Percentiles rank a stretch among this genome's conserved stretches.
Evolutionary conservation across 164 flowering plant species (phyloP).

Genomic region (Echeveria elegans): DNA sequence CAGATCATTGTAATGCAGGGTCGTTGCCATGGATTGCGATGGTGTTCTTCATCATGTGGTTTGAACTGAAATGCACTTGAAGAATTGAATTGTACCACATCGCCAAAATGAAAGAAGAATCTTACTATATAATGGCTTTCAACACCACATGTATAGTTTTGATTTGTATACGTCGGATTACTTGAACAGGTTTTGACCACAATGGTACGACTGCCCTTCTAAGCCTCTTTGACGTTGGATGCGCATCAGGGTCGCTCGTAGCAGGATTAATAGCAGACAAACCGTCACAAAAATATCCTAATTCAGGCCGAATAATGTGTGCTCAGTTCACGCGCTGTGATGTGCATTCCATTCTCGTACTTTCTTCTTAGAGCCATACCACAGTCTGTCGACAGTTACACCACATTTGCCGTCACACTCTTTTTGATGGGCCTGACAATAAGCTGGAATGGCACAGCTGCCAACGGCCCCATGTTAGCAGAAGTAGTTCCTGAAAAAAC

Average conservation of each 20-base stretch:
- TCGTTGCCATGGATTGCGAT: slow-evolving; percentile 96
- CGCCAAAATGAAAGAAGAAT: not conserved
- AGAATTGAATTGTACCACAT: too few species aligned
- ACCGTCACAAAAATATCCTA: slow-evolving; percentile 53
- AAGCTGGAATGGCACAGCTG: slow-evolving; percentile 85
- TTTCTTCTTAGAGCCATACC: slow-evolving; percentile 71
- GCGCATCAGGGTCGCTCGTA: slow-evolving; percentile 65
- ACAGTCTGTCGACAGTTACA: slow-evolving; percentile 51
- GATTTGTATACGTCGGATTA: not conserved
- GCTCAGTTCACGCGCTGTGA: slow-evolving; percentile 93
- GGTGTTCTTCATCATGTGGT: slow-evolving; percentile 97
- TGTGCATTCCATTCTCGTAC: slow-evolving; percentile 91
- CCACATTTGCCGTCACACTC: slow-evolving; percentile 50
- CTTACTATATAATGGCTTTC: too few species aligned
- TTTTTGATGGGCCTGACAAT: slow-evolving; percentile 82
- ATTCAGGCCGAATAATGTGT: slow-evolving; percentile 82
- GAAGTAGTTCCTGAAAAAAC: slow-evolving; percentile 86
- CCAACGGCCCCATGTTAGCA: slow-evolving; percentile 87
- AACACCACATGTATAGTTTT: not conserved
- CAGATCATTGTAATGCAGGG: slow-evolving; percentile 84
- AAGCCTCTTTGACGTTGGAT: slow-evolving; percentile 77
- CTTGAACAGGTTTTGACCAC: slow-evolving; percentile 68
- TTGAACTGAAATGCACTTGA: slow-evolving; percentile 76
- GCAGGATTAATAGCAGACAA: slow-evolving; percentile 80
- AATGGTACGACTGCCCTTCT: slow-evolving; percentile 62